These are phyloP conservation scores for Trametes elegans DNA, from an alignment of 768 basidiomycete genomes.

Conservation along the genomic window DNA sequence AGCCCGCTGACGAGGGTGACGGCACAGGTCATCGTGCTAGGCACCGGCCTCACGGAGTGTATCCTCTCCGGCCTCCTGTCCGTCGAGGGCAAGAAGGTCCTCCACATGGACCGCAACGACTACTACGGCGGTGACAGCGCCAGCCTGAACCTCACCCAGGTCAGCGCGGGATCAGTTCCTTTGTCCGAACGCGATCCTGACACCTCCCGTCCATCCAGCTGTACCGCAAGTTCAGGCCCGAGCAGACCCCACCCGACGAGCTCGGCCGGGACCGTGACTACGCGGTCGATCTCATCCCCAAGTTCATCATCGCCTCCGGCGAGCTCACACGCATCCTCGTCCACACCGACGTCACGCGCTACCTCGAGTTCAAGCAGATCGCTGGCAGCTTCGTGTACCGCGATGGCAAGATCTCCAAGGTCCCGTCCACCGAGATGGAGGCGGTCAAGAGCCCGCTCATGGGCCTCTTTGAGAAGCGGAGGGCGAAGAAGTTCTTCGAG, in stretches of 20 bases:
- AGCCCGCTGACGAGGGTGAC: background rate
- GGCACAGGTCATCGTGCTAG: conserved; percentile 80
- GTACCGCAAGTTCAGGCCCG: conserved; percentile 90
- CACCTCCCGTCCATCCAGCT: conserved; percentile 51
- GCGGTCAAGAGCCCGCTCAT: conserved; percentile 93
- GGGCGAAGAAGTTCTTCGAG: conserved; percentile 98
- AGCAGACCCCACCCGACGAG: conserved; percentile 72
- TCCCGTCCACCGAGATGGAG: conserved; percentile 96
- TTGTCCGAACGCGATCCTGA: background rate
- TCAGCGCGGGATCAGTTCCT: conserved; percentile 32
- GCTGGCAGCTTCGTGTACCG: conserved; percentile 97
- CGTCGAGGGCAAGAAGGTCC: conserved; percentile 99
- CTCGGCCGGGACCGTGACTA: conserved; percentile 98
- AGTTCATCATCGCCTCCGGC: conserved; percentile 98
- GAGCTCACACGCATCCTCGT: conserved; percentile 98
- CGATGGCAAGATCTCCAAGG: conserved; percentile 95
- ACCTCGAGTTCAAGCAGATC: conserved; percentile 99
- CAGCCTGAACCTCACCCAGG: conserved; percentile 96
- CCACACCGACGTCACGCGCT: conserved; percentile 97
- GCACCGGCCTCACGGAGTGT: conserved; percentile 97
- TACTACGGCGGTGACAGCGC: conserved; percentile 99
- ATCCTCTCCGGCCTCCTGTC: conserved; percentile 96
- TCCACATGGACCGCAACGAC: conserved; percentile 98
- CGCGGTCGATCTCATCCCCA: conserved; percentile 95
- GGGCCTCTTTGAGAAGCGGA: conserved; percentile 98